These are phyloP conservation scores for Nemania sp. DNA, from an alignment of 2,329 filamentous ascomycete species.

Conservation along the genomic window DNA sequence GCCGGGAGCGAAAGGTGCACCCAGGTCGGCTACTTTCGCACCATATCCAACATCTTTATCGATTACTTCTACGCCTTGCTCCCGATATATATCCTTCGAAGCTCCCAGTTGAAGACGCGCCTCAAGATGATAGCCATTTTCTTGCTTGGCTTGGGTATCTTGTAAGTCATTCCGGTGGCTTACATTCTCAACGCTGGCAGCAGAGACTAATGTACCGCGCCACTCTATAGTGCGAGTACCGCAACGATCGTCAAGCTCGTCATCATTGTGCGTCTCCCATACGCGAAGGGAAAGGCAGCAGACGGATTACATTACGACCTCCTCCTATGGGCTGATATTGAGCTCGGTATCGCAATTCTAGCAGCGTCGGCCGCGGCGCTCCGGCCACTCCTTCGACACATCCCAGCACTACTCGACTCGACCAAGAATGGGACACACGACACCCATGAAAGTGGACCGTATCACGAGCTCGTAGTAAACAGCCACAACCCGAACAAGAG, in stretches of 20 bases:
- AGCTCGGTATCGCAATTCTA: conserved; percentile 41
- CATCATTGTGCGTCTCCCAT: conserved; percentile 36
- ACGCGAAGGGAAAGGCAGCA: conserved; percentile 30
- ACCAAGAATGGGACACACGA: conserved; percentile 3
- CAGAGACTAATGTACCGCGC: conserved; percentile 4
- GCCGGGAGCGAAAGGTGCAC: conserved; percentile 37
- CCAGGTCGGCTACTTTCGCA: conserved; percentile 40
- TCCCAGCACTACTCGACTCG: conserved; percentile 26
- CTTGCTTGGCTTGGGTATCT: conserved; percentile 40
- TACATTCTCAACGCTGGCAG: not conserved
- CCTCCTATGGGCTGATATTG: conserved; percentile 41
- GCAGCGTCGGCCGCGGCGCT: conserved; percentile 40
- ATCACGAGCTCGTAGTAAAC: conserved; percentile 22
- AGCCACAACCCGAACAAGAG: conserved; percentile 12
- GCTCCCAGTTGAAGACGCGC: conserved; percentile 35
- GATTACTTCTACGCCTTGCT: conserved; percentile 43
- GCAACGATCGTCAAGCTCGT: conserved; percentile 43
- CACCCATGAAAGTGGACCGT: conserved; percentile 21
- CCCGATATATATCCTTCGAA: conserved; percentile 39
- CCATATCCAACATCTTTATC: conserved; percentile 42
- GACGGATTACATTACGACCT: conserved; percentile 39
- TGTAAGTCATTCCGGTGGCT: conserved; percentile 32
- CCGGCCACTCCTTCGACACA: conserved; percentile 38
- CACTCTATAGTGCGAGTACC: conserved; percentile 36
- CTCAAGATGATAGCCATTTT: conserved; percentile 39